These are phyloP conservation scores for Mycena alexandri DNA, from an alignment of 768 basidiomycete genomes.

Conservation along the genomic window DNA sequence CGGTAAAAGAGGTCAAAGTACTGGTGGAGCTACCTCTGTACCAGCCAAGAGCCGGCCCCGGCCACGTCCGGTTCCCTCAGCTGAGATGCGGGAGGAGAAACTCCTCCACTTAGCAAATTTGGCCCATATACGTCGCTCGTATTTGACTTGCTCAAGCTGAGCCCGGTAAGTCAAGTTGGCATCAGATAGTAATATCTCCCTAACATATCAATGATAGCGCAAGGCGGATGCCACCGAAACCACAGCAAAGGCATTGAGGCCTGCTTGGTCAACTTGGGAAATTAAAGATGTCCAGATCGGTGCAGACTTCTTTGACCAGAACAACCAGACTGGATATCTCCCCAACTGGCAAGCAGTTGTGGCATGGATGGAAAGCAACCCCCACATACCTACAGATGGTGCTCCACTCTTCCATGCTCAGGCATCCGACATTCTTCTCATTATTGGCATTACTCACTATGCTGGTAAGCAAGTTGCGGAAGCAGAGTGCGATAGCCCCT, in stretches of 20 bases:
- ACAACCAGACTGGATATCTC: background rate
- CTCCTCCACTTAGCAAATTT: background rate
- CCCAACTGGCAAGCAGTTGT: conserved; percentile 10
- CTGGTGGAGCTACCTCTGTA: background rate
- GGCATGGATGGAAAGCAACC: background rate
- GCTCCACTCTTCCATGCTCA: background rate
- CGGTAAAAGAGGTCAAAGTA: background rate
- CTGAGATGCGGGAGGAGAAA: background rate
- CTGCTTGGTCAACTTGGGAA: background rate
- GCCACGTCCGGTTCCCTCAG: background rate
- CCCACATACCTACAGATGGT: background rate
- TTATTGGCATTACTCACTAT: background rate
- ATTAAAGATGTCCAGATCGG: background rate
- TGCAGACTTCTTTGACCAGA: background rate
- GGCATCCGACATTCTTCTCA: background rate
- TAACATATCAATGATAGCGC: background rate
- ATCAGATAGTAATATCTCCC: no score
- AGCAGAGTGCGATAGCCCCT: background rate
- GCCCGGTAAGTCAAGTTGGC: no score
- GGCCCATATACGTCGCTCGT: background rate
- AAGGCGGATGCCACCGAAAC: background rate
- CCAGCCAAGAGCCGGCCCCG: background rate
- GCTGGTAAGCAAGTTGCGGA: background rate
- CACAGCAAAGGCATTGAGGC: no score
- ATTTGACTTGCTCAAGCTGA: no score